A percentile compares a stretch with the other conserved stretches of the same genome.
phyloP scores from a whole-genome alignment of 108 stramenopile species.

The Pseudonitzschia delicatissima region DNA sequence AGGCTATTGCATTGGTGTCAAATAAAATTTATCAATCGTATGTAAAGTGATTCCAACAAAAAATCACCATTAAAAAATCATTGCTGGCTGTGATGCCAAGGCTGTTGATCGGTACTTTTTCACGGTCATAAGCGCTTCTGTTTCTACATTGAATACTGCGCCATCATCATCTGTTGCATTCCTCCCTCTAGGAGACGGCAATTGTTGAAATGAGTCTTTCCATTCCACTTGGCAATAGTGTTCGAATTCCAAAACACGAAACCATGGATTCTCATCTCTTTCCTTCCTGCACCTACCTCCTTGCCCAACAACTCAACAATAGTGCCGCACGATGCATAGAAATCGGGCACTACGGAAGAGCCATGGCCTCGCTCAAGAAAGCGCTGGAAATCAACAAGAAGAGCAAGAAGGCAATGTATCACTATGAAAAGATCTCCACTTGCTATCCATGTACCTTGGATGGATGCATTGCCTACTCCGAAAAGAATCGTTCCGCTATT shows the following conservation, averaged over 20 bases:
- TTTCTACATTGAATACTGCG: too few relatives aligned
- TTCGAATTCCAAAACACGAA: not conserved
- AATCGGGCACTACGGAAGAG: conserved; percentile 16
- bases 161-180: too few relatives aligned
- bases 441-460: conserved; percentile 17
- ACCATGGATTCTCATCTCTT: not conserved
- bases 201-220: too few relatives aligned
- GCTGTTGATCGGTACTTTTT: too few relatives aligned
- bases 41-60: too few relatives aligned
- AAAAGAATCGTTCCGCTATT: not conserved
- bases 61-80: too few relatives aligned
- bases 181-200: too few relatives aligned
- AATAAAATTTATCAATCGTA: too few relatives aligned
- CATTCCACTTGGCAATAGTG: too few relatives aligned
- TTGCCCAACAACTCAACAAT: conserved; percentile 13
- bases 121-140: too few relatives aligned
- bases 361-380: conserved; percentile 13
- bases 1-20: too few relatives aligned
- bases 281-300: not conserved
- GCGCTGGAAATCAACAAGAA: conserved; percentile 15
- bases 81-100: too few relatives aligned
- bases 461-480: conserved; percentile 16
- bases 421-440: not conserved
- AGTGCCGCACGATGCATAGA: conserved; percentile 17
- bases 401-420: not conserved